These are phyloP conservation scores for Cyberlindnera euphorbiiphila DNA, from an alignment of 805 yeast species.

Conservation along the genomic window DNA sequence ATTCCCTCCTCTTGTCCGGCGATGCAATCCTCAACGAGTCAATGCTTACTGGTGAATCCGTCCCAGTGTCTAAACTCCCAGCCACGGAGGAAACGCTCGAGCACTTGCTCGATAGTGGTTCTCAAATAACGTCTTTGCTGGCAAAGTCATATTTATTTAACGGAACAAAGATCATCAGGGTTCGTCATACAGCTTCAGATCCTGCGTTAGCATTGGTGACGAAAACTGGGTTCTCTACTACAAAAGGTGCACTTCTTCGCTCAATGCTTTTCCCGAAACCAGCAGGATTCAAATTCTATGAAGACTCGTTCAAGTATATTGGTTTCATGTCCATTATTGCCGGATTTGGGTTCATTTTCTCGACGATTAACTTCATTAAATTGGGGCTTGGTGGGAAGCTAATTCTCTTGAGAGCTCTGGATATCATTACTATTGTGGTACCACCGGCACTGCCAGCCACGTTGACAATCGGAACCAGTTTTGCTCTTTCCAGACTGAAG, in stretches of 20 bases:
- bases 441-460: constrained; percentile 99
- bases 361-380: constrained; percentile 77
- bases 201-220: constrained; percentile 81
- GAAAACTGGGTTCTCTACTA: constrained; percentile 90
- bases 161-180: constrained; percentile 87
- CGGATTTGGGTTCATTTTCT: constrained; percentile 72
- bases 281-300: constrained; percentile 85
- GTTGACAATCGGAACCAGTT: constrained; percentile 91
- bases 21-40: constrained; percentile 97
- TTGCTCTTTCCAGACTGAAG: constrained; percentile 77
- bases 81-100: constrained; percentile 60
- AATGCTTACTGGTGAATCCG: constrained; percentile 97
- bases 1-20: constrained; percentile 80
- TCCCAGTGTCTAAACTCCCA: constrained; percentile 82
- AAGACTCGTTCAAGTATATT: constrained; percentile 92
- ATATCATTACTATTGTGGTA: constrained; percentile 91
- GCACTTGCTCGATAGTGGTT: constrained; percentile 45
- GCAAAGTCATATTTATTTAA: constrained; percentile 75
- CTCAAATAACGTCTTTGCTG: constrained; percentile 58
- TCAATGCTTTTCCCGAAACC: constrained; percentile 98
- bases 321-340: constrained; percentile 93
- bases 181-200: constrained; percentile 55
- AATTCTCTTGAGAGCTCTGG: constrained; percentile 86
- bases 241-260: constrained; percentile 89
- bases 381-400: constrained; percentile 65